Conservation (phyloP, 2,329 filamentous ascomycete genomes). For the Metarhizium guizhouense region DNA sequence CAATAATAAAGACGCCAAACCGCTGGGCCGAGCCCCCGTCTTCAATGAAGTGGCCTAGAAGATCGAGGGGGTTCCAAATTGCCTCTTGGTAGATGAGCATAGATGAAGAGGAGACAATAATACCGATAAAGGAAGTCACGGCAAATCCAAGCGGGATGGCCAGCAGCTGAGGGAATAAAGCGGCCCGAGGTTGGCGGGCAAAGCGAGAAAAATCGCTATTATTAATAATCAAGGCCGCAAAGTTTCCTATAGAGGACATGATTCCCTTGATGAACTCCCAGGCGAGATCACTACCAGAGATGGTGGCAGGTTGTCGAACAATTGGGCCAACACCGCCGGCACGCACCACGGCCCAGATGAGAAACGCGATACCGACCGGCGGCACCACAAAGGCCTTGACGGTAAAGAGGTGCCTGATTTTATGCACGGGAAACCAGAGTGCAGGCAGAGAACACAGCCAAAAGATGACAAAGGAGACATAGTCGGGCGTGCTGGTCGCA, state of each 20-base stretch:
- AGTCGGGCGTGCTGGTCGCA: conserved; percentile 66
- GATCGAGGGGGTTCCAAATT: conserved; percentile 65
- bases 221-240: conserved; percentile 77
- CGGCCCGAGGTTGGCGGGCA: conserved; percentile 64
- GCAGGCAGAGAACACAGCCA: conserved; percentile 74
- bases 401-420: conserved; percentile 83
- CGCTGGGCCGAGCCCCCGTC: conserved; percentile 60
- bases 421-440: conserved; percentile 82
- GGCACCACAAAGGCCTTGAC: conserved; percentile 83
- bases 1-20: conserved; percentile 68
- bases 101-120: conserved; percentile 67
- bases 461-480: conserved; percentile 78
- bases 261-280: conserved; percentile 81
- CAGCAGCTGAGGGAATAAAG: conserved; percentile 70
- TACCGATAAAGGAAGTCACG: conserved; percentile 77
- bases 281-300: conserved; percentile 58
- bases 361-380: conserved; percentile 72
- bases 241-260: conserved; percentile 86
- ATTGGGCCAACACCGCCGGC: conserved; percentile 81
- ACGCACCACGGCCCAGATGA: conserved; percentile 76
- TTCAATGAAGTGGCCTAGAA: conserved; percentile 60
- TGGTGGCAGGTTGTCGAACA: conserved; percentile 55
- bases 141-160: conserved; percentile 65
- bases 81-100: conserved; percentile 56
- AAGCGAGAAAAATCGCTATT: conserved; percentile 83